Conservation (phyloP, 371 early-diverging fungal species). For the Cokeromyces recurvatus region DNA sequence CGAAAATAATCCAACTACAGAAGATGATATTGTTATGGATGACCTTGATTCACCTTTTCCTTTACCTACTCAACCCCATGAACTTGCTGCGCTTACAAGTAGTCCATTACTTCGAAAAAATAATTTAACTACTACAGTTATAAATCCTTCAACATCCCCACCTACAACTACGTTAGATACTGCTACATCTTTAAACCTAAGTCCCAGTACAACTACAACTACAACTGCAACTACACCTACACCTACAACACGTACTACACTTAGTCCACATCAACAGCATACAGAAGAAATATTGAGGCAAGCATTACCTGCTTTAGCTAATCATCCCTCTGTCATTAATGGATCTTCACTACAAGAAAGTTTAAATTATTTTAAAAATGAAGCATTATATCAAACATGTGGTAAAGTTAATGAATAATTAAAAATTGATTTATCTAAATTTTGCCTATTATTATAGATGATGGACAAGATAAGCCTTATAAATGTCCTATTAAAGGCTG, state of each 20-base stretch:
- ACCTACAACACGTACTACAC: background rate
- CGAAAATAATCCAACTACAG: slow-evolving; percentile 8
- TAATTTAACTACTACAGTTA: background rate
- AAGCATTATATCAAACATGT: slow-evolving; percentile 25
- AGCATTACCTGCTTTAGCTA: slow-evolving; percentile 13
- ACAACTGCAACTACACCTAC: background rate
- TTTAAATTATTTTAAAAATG: slow-evolving; percentile 16
- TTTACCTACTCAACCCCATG: slow-evolving; percentile 20
- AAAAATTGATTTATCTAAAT: background rate
- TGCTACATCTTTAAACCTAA: too few relatives aligned
- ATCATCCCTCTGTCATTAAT: background rate
- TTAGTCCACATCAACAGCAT: slow-evolving; percentile 1
- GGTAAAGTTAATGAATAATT: slow-evolving; percentile 1
- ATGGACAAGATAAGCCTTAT: slow-evolving; percentile 24
- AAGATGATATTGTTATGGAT: slow-evolving; percentile 13
- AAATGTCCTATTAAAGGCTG: slow-evolving; percentile 61
- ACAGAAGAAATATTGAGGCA: slow-evolving; percentile 20
- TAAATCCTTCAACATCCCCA: too few relatives aligned
- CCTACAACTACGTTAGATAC: too few relatives aligned
- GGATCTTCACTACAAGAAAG: background rate
- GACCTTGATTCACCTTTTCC: slow-evolving; percentile 3
- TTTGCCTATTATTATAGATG: slow-evolving; percentile 5
- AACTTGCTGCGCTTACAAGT: slow-evolving; percentile 13
- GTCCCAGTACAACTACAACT: background rate
- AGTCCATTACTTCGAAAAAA: slow-evolving; percentile 14